These are phyloP conservation scores for Xylariaceae sp. DNA, from an alignment of 2,329 filamentous ascomycete species.

Conservation along the genomic window DNA sequence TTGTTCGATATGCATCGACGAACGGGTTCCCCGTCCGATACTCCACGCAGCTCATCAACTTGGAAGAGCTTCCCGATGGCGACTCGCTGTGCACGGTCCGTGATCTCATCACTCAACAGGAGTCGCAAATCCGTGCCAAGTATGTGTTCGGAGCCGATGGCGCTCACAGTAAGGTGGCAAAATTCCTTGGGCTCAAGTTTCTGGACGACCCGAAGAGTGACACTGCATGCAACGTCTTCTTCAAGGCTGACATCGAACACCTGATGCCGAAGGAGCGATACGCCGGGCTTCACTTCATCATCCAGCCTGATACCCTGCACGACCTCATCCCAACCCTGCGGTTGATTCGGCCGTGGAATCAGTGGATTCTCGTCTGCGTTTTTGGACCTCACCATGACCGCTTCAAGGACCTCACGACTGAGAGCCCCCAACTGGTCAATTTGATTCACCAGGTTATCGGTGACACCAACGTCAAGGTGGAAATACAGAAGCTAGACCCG, in stretches of 20 bases:
- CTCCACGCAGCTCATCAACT: slow-evolving; percentile 35
- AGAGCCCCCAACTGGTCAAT: slow-evolving; percentile 12
- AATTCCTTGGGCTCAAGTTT: slow-evolving; percentile 35
- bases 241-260: slow-evolving; percentile 44
- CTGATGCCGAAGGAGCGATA: slow-evolving; percentile 41
- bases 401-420: slow-evolving; percentile 9
- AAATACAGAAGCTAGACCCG: slow-evolving; percentile 50
- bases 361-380: slow-evolving; percentile 49
- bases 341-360: slow-evolving; percentile 54
- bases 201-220: slow-evolving; percentile 33
- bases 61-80: slow-evolving; percentile 20
- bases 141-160: slow-evolving; percentile 58
- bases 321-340: slow-evolving; percentile 41
- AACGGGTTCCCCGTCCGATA: slow-evolving; percentile 38
- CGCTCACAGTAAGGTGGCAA: slow-evolving; percentile 36
- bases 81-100: slow-evolving; percentile 26
- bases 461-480: slow-evolving; percentile 40
- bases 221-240: slow-evolving; percentile 38
- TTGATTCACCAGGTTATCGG: slow-evolving; percentile 42
- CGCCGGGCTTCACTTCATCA: slow-evolving; percentile 52
- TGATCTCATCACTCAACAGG: slow-evolving; percentile 38
- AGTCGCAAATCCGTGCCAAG: slow-evolving; percentile 40
- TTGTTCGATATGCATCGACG: slow-evolving; percentile 36
- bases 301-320: slow-evolving; percentile 45
- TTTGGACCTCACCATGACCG: slow-evolving; percentile 25